phyloP scores from a whole-genome alignment of 2,329 filamentous ascomycete species.

The Cladophialophora psammophila region DNA sequence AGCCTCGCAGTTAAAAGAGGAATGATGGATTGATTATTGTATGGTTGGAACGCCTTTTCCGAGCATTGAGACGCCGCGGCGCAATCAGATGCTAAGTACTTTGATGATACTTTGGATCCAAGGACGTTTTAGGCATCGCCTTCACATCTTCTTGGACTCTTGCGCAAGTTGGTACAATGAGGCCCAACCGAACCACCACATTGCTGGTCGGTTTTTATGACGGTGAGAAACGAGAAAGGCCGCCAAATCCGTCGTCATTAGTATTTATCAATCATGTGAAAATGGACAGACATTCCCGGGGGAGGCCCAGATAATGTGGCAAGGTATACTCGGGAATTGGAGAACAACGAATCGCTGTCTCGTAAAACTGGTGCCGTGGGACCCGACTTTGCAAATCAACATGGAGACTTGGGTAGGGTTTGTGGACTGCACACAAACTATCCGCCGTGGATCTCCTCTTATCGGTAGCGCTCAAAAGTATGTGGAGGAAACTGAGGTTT shows the following conservation, averaged over 20 bases:
- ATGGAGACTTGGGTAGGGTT: neutral
- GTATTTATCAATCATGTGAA: conserved; percentile 1
- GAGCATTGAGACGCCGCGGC: neutral
- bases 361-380: neutral
- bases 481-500: neutral
- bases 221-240: neutral
- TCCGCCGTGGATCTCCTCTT: neutral
- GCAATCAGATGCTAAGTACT: neutral
- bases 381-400: conserved; percentile 7
- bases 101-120: neutral
- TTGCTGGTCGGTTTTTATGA: conserved; percentile 3
- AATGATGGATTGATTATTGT: neutral
- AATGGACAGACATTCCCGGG: neutral
- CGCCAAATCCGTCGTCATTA: neutral
- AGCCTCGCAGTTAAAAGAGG: neutral
- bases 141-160: neutral
- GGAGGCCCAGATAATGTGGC: neutral
- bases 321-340: neutral
- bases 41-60: neutral
- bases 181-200: conserved; percentile 29
- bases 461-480: neutral
- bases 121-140: neutral
- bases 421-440: neutral
- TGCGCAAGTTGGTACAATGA: neutral
- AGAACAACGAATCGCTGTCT: neutral